Percentiles rank a stretch among this genome's conserved stretches.
Evolutionary conservation across 805 yeast genomes (phyloP).

Genomic region (Yamadazyma phyllophila): DNA sequence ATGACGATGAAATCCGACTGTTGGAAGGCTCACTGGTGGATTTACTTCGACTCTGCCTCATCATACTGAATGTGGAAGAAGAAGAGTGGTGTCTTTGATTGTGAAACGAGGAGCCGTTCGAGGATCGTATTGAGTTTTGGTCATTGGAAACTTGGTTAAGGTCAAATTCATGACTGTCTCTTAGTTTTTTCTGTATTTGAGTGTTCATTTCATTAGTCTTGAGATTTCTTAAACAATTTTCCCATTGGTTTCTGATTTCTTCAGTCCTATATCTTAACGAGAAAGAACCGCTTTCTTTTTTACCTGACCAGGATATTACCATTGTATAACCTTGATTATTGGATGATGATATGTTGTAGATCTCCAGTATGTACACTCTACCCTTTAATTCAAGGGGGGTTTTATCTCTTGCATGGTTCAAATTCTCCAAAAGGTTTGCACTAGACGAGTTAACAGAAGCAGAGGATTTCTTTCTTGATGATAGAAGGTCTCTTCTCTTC

Average conservation of each 20-base stretch:
- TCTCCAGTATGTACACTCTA: constrained; percentile 73
- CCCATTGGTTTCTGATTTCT: constrained; percentile 84
- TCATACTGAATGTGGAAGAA: constrained; percentile 43
- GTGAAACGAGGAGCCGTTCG: constrained; percentile 20
- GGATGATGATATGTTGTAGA: constrained; percentile 39
- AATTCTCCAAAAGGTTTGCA: constrained; percentile 33
- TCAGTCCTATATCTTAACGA: constrained; percentile 79
- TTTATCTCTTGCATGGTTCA: constrained; percentile 28
- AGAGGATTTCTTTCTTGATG: constrained; percentile 50
- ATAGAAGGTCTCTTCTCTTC: constrained; percentile 39
- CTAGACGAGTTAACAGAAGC: constrained; percentile 41
- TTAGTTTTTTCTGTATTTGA: constrained; percentile 34
- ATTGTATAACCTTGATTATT: constrained; percentile 51
- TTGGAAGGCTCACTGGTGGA: constrained; percentile 18
- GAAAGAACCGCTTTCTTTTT: constrained; percentile 82
- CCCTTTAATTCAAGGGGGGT: constrained; percentile 63
- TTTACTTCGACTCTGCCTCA: constrained; percentile 31
- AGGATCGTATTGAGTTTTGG: constrained; percentile 23
- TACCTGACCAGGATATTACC: constrained; percentile 78
- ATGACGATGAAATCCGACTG: constrained; percentile 19
- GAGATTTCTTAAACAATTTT: constrained; percentile 53
- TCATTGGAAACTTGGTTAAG: constrained; percentile 12
- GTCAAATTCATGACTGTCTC: constrained; percentile 30
- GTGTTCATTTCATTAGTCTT: constrained; percentile 41
- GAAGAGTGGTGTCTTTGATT: constrained; percentile 40